phyloP scores from a whole-genome alignment of 352 stramenopile species.

The Phytophthora hibernalis region DNA sequence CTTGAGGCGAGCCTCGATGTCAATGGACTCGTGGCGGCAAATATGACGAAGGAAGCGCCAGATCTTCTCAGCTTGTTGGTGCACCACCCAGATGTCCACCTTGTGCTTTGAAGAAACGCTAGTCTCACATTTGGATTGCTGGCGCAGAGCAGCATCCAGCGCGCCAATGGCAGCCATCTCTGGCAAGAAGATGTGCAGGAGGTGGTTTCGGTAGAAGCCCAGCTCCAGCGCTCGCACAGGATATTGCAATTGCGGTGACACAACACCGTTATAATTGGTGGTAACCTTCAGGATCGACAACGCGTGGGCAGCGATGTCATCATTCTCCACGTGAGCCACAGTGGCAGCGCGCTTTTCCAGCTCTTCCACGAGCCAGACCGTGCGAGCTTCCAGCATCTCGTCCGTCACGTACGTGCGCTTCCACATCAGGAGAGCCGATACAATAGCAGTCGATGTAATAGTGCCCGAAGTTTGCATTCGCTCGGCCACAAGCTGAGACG shows the following conservation, averaged over 20 bases:
- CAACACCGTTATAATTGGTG: constrained; percentile 45
- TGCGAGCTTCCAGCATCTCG: constrained; percentile 62
- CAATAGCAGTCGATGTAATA: constrained; percentile 76
- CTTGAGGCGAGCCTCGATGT: constrained; percentile 47
- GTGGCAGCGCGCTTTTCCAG: constrained; percentile 53
- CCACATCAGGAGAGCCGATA: constrained; percentile 84
- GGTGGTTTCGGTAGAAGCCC: constrained; percentile 88
- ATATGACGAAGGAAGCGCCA: constrained; percentile 76
- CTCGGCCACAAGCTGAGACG: constrained; percentile 59
- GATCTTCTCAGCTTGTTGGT: constrained; percentile 54
- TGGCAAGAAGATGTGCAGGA: constrained; percentile 81
- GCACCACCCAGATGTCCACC: constrained; percentile 40
- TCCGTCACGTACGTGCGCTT: constrained; percentile 65
- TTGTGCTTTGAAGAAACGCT: constrained; percentile 2
- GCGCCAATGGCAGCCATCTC: constrained; percentile 78
- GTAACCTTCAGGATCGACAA: constrained; percentile 67
- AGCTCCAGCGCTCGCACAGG: constrained; percentile 75
- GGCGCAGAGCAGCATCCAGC: constrained; percentile 51
- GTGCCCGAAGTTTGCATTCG: constrained; percentile 83
- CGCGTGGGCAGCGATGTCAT: constrained; percentile 63
- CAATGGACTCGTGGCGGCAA: constrained; percentile 62
- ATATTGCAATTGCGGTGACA: constrained; percentile 62
- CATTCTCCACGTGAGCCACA: constrained; percentile 65
- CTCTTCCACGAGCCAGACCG: constrained; percentile 66
- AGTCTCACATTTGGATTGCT: constrained; percentile 14